Evolutionary conservation across 2,329 filamentous ascomycete genomes (phyloP).

Genomic region (Colletotrichum gigasporum): DNA sequence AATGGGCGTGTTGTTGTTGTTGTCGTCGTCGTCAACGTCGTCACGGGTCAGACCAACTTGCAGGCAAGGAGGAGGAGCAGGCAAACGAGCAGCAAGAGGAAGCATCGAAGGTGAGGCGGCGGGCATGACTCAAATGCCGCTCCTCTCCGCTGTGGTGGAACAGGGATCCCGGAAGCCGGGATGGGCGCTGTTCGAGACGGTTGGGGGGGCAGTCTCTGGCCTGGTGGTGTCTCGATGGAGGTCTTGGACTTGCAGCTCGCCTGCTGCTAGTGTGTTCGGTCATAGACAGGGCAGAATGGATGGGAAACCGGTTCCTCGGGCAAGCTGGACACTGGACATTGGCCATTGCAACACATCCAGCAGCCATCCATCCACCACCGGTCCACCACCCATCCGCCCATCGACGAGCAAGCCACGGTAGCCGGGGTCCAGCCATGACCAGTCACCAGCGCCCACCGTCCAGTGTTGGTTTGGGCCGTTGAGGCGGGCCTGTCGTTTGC

Average conservation of each 20-base stretch:
- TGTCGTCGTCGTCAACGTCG: constrained; percentile 8
- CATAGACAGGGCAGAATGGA: constrained; percentile 7
- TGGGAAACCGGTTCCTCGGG: constrained; percentile 31
- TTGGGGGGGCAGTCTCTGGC: constrained; percentile 6
- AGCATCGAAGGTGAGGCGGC: constrained; percentile 24
- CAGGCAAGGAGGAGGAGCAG: constrained; percentile 11
- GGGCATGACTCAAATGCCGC: constrained; percentile 31
- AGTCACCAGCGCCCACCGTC: not conserved
- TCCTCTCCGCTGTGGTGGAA: constrained; percentile 23
- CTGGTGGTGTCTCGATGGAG: not conserved
- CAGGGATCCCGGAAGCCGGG: constrained; percentile 24
- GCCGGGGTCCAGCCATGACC: not conserved
- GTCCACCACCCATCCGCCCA: too few species aligned
- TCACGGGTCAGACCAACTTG: constrained; percentile 1
- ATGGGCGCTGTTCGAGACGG: constrained; percentile 20
- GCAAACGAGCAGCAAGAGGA: not conserved
- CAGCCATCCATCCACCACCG: not conserved
- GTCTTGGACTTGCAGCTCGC: constrained; percentile 12
- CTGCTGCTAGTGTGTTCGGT: constrained; percentile 4
- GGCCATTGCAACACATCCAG: constrained; percentile 9
- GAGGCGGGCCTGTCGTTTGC: constrained; percentile 4
- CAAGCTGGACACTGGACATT: constrained; percentile 19
- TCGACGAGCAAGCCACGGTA: not conserved
- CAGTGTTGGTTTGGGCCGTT: not conserved
- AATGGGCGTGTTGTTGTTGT: not conserved